phyloP scores from a whole-genome alignment of 2,329 filamentous ascomycete genomes.

The Botryotinia narcissicola region DNA sequence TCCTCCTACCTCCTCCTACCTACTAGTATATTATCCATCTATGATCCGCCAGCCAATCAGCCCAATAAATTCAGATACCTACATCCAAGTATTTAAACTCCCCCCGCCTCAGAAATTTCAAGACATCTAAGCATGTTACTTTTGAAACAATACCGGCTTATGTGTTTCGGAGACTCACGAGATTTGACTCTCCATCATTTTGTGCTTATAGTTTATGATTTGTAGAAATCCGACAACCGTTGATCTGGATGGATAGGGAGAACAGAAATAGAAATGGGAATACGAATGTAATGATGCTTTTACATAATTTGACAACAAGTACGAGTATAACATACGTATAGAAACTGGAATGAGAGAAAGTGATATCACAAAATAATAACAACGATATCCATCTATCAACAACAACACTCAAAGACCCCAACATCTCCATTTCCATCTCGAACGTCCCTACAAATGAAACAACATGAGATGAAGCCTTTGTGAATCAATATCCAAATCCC shows the following conservation, averaged over 20 bases:
- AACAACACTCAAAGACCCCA: rapidly evolving
- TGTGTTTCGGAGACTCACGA: not conserved
- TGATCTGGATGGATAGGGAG: not conserved
- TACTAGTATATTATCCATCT: not conserved
- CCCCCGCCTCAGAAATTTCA: not conserved
- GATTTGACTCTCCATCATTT: not conserved
- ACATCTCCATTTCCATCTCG: not conserved
- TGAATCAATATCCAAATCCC: not conserved
- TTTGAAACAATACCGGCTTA: too few relatives aligned
- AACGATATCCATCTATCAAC: not conserved
- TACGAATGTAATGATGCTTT: not conserved
- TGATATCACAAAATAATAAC: not conserved
- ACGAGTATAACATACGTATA: rapidly evolving
- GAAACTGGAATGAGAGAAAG: not conserved
- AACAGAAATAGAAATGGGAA: not conserved
- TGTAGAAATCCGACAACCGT: rapidly evolving
- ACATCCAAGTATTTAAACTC: not conserved
- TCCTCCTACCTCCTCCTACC: too few relatives aligned
- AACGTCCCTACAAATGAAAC: not conserved
- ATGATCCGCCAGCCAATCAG: not conserved
- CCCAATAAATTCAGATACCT: not conserved
- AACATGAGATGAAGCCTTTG: too few relatives aligned
- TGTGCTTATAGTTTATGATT: not conserved
- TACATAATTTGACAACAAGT: not conserved
- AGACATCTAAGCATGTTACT: not conserved